A percentile compares a stretch with the other conserved stretches of the same genome.
phyloP scores from a whole-genome alignment of 2,329 filamentous ascomycete species.

The Fusarium sp. region DNA sequence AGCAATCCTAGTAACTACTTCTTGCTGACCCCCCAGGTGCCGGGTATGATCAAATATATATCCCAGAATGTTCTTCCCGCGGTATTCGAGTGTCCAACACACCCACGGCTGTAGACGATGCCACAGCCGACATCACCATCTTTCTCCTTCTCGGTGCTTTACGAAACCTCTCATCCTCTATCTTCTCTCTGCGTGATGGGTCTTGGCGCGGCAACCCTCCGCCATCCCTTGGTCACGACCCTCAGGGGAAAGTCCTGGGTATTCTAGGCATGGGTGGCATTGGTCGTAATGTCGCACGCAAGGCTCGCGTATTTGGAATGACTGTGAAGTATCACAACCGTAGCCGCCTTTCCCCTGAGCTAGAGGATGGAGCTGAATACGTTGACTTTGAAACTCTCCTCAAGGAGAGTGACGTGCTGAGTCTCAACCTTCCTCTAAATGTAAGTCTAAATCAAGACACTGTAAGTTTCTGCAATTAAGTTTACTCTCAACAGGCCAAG shows the following conservation, averaged over 20 bases:
- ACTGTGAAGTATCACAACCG: conserved; percentile 81
- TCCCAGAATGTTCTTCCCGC: conserved; percentile 76
- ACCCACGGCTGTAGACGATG: conserved; percentile 83
- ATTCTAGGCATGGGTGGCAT: conserved; percentile 91
- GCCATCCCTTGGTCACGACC: conserved; percentile 78
- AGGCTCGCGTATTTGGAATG: conserved; percentile 83
- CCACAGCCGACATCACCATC: conserved; percentile 84
- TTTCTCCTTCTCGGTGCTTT: conserved; percentile 86
- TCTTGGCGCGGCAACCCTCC: conserved; percentile 73
- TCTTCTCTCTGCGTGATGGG: conserved; percentile 74
- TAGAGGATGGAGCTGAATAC: conserved; percentile 72
- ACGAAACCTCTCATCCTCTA: conserved; percentile 76
- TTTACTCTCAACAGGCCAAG: conserved; percentile 57
- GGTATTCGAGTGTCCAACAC: conserved; percentile 82
- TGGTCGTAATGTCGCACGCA: conserved; percentile 80
- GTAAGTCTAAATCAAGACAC: conserved; percentile 62
- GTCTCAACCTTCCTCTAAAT: conserved; percentile 84
- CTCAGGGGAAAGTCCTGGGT: conserved; percentile 81
- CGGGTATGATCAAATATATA: conserved; percentile 87
- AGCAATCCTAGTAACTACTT: neutral
- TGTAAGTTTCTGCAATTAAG: neutral
- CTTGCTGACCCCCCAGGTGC: conserved; percentile 67
- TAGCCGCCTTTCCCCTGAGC: conserved; percentile 67
- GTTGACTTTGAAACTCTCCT: conserved; percentile 81
- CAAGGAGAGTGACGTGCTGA: conserved; percentile 78